A percentile compares a stretch with the other conserved stretches of the same genome.
These are phyloP conservation scores for Parachaetomium inaequale DNA, from an alignment of 495 filamentous ascomycete genomes.

Conservation along the genomic window DNA sequence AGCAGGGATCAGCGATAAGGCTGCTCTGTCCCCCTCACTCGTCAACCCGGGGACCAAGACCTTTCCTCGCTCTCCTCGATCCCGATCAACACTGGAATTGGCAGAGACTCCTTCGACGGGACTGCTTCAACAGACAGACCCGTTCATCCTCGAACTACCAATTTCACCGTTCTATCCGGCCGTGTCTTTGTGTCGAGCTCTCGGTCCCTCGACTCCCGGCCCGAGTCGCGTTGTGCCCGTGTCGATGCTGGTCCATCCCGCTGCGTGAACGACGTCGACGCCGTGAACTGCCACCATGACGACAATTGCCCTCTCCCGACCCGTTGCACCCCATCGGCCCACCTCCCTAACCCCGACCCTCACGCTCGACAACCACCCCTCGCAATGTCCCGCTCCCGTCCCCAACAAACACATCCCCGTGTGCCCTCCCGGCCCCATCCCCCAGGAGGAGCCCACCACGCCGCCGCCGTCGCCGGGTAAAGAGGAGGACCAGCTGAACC, in stretches of 20 bases:
- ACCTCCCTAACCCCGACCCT: slow-evolving; percentile 49
- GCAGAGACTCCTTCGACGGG: background rate
- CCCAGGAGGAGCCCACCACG: slow-evolving; percentile 56
- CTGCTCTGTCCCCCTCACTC: slow-evolving; percentile 31
- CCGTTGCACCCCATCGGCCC: slow-evolving; percentile 46
- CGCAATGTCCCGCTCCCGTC: slow-evolving; percentile 52
- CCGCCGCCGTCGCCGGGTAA: slow-evolving; percentile 63
- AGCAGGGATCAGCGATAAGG: slow-evolving; percentile 44
- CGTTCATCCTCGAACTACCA: background rate
- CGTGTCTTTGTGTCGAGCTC: background rate
- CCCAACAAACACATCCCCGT: slow-evolving; percentile 89
- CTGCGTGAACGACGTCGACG: background rate
- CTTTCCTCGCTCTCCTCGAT: slow-evolving; percentile 10
- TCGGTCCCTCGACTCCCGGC: background rate
- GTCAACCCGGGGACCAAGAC: slow-evolving; percentile 12
- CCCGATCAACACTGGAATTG: background rate
- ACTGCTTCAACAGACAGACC: slow-evolving; percentile 10
- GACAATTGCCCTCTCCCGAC: slow-evolving; percentile 52
- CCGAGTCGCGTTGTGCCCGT: background rate
- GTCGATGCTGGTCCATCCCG: slow-evolving; percentile 4
- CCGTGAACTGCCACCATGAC: slow-evolving; percentile 37
- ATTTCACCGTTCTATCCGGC: background rate
- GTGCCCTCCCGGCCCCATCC: slow-evolving; percentile 74
- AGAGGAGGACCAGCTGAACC: slow-evolving; percentile 47
- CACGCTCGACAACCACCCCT: slow-evolving; percentile 45